Conservation (phyloP, 169 alveolate genomes). For the Neospora caninum region DNA sequence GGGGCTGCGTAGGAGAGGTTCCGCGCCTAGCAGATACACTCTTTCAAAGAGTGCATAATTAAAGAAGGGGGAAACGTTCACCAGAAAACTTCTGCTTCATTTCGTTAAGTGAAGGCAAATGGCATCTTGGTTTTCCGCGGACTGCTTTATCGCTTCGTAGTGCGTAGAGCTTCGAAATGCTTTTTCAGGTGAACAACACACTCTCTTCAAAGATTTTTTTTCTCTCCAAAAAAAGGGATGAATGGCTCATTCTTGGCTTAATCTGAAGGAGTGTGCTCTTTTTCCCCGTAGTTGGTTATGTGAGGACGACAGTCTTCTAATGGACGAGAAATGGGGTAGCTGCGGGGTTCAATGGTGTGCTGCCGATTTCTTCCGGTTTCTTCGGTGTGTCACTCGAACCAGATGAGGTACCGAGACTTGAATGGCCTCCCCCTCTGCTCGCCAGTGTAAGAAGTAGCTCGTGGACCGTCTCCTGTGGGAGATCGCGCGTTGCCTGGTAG, state of each 20-base stretch:
- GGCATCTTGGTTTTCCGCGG: neutral
- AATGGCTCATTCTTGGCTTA: too few relatives aligned
- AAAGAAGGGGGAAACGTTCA: neutral
- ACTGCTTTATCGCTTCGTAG: neutral
- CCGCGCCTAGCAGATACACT: too few relatives aligned
- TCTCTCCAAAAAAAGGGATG: too few relatives aligned
- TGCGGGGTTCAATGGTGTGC: neutral
- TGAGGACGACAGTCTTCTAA: too few relatives aligned
- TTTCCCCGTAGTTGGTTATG: too few relatives aligned
- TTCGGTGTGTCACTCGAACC: neutral
- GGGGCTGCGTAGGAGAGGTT: too few relatives aligned
- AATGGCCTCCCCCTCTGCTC: neutral
- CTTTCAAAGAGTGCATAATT: neutral
- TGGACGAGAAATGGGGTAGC: neutral
- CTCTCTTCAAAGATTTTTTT: too few relatives aligned
- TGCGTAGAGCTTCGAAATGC: too few relatives aligned
- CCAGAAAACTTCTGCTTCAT: neutral
- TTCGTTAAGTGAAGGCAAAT: neutral
- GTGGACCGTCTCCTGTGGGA: slow-evolving; percentile 26
- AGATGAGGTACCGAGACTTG: neutral
- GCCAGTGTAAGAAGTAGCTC: slow-evolving; percentile 14
- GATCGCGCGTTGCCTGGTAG: slow-evolving; percentile 29
- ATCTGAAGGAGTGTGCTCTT: too few relatives aligned
- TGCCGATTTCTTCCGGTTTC: neutral
- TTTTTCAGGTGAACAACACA: too few relatives aligned